These are phyloP conservation scores for Cutaneotrichosporon spelunceum DNA, from an alignment of 1,284 basidiomycete species.

Conservation along the genomic window DNA sequence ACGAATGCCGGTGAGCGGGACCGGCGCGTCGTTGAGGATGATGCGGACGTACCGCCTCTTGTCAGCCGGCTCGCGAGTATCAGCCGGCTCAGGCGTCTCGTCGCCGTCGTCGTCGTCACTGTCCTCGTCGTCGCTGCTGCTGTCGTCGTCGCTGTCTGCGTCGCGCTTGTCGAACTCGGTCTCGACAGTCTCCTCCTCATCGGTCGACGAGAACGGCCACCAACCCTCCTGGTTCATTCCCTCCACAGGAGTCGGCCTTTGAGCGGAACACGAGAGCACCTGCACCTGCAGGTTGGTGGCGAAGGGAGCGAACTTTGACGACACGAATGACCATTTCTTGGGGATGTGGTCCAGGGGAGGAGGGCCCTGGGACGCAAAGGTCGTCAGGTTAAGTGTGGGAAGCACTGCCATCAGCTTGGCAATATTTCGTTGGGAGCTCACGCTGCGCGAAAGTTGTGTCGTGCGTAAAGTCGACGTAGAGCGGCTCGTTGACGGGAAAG, in stretches of 20 bases:
- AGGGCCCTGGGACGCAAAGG: conserved; percentile 64
- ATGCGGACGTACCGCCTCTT: conserved; percentile 53
- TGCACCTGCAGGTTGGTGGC: conserved; percentile 61
- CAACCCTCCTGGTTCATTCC: conserved; percentile 9
- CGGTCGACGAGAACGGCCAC: conserved; percentile 16
- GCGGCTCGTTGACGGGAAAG: conserved; percentile 62
- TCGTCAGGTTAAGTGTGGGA: conserved; percentile 64
- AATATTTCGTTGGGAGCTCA: conserved; percentile 18
- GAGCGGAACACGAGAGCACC: conserved; percentile 56
- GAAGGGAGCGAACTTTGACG: conserved; percentile 56
- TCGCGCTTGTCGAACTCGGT: conserved; percentile 5
- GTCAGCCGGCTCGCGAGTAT: conserved; percentile 41
- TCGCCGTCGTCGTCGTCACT: conserved; percentile 5
- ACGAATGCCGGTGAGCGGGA: conserved; percentile 61
- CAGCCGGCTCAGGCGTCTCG: conserved; percentile 31
- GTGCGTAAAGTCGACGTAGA: conserved; percentile 53
- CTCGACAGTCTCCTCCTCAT: conserved; percentile 7
- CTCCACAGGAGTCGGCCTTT: not conserved
- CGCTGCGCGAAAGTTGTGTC: conserved; percentile 48
- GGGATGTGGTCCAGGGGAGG: conserved; percentile 71
- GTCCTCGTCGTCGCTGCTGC: conserved; percentile 2
- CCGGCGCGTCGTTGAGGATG: conserved; percentile 58
- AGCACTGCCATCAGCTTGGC: conserved; percentile 51
- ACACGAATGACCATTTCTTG: conserved; percentile 52
- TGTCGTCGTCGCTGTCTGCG: conserved; percentile 6